Conservation (phyloP, 73 alveolate species). For the Tetrahymena elliotti region DNA sequence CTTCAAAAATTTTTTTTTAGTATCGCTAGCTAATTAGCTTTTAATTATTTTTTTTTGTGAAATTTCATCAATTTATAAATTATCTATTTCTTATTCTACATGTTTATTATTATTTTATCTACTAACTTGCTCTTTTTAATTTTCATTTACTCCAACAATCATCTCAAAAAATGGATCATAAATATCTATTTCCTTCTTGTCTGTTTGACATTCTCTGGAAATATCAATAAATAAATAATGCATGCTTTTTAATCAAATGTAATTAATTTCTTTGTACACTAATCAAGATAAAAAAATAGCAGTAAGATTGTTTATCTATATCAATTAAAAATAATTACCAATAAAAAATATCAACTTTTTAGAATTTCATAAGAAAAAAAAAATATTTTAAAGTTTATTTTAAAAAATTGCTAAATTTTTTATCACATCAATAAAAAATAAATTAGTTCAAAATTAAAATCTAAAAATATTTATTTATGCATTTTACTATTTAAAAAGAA, state of each 20-base stretch:
- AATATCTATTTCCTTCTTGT: not conserved
- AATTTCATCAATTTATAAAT: not conserved
- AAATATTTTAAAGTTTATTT: too few relatives aligned
- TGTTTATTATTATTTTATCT: not conserved
- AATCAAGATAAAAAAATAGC: not conserved
- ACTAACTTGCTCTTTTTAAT: not conserved
- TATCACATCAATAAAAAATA: too few relatives aligned
- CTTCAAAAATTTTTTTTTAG: not conserved
- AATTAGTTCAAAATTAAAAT: too few relatives aligned
- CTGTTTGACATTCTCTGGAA: not conserved
- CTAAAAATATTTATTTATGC: too few relatives aligned
- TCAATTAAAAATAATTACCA: not conserved
- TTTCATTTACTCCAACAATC: not conserved
- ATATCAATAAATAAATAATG: not conserved
- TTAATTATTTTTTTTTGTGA: not conserved
- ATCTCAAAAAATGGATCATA: not conserved
- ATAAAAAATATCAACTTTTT: too few relatives aligned
- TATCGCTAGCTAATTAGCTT: not conserved
- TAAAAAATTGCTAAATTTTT: too few relatives aligned
- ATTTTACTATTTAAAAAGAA: too few relatives aligned
- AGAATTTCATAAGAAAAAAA: too few relatives aligned
- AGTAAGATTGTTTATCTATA: not conserved
- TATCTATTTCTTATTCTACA: not conserved
- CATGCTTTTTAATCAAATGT: not conserved
- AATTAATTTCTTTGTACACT: not conserved